Evolutionary conservation across 805 yeast genomes (phyloP), one percentile per base, ranked within the genome.

Genomic region (Candida ortonii): DNA sequence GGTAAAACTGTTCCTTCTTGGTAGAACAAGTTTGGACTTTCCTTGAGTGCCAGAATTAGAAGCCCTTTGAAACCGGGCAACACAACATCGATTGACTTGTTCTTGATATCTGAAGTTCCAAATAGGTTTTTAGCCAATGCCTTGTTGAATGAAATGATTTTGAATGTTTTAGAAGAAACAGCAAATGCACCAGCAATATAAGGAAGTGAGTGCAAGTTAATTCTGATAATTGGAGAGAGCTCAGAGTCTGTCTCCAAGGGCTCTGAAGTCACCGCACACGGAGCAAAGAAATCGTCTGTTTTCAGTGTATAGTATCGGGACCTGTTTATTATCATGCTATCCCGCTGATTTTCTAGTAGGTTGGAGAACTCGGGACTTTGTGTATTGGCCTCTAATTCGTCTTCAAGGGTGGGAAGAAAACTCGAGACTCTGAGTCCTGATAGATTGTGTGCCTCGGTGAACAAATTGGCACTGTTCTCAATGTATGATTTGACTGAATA

Each of bases 171-270:
- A 1, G 80, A 66, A 30, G 81, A 77, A 10, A 87, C 64, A 9
- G 85, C 79, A 50, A 87, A 79, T 17, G 85, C 74, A 25, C 96
- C 96, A 1, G 95, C 93, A 47, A 86, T 84, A 57, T 85, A 84
- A 0, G 95, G 95, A 48, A 86, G 59, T 4, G 89, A 70, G 51
- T 84, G 89, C 13, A 86, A 70, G 45, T 83, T 80, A 36, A 85
- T 53, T 49, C 81, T 74, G 14, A 79, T 55, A 15, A 53, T 53
- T 2, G 65, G 46, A 24, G 28, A 30, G 2, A 32, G 33, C 12
- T 42, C 43, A 11, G 67, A 63, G 23, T 65, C 69, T 33, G 70
- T 67, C 33, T 76, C 76, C 15, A 80, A 49, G 3, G 78, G 74
- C 20, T 73, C 73, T 1, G 84, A 73, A 0, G 86, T 72, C 5